A percentile compares a stretch with the other conserved stretches of the same genome.
Conservation (phyloP, 2,329 filamentous ascomycete species). For the Aspergillus hortae region DNA sequence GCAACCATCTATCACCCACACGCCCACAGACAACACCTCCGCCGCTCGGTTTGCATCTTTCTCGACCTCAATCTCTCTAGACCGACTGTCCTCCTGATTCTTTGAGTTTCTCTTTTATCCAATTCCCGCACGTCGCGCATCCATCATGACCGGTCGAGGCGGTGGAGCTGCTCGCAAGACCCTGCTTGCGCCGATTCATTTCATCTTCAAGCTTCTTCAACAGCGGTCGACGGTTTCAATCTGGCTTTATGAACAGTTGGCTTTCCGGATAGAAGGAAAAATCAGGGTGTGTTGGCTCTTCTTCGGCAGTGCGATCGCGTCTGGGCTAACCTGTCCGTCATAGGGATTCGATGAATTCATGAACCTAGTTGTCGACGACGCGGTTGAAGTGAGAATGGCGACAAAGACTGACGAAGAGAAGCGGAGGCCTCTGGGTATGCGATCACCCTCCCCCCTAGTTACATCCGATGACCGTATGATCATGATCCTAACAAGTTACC, state of each 20-base stretch:
- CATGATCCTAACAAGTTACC: background rate
- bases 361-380: conserved; percentile 96
- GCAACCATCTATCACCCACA: conserved; percentile 3
- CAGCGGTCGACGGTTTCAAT: conserved; percentile 82
- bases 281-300: conserved; percentile 65
- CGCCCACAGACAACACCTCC: background rate
- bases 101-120: background rate
- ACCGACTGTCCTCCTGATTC: background rate
- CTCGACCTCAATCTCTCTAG: background rate
- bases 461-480: background rate
- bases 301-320: conserved; percentile 1
- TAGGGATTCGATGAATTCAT: conserved; percentile 99
- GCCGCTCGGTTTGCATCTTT: background rate
- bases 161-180: conserved; percentile 61
- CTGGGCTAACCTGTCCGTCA: background rate
- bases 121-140: conserved; percentile 8
- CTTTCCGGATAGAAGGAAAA: conserved; percentile 91
- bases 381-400: conserved; percentile 81
- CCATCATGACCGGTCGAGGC: conserved; percentile 53
- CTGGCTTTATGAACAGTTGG: conserved; percentile 96
- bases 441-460: background rate
- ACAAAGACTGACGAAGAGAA: conserved; percentile 79
- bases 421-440: conserved; percentile 72
- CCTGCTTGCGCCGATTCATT: conserved; percentile 74
- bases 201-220: conserved; percentile 89